phyloP scores from a whole-genome alignment of 345 rosid genomes.

The Lepidium aucheri region DNA sequence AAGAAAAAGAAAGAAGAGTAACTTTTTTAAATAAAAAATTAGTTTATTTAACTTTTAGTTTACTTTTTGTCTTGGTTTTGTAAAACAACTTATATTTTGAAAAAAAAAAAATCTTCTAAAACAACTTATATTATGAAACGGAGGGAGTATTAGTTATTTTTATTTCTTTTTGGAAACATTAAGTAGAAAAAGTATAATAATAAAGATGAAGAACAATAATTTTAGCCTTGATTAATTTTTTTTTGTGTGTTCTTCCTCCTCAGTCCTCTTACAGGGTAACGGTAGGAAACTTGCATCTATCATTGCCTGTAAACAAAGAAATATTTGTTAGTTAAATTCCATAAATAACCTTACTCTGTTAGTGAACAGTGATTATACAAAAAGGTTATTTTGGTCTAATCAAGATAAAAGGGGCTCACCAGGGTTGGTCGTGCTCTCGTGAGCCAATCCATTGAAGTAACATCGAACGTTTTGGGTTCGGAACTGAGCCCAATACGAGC shows the following conservation, averaged over 20 bases:
- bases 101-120: no score
- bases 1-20: no score
- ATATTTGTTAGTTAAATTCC: background rate
- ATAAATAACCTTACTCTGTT: background rate
- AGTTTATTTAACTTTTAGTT: no score
- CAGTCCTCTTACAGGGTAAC: slow-evolving; percentile 19
- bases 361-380: background rate
- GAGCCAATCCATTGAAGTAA: slow-evolving; percentile 69
- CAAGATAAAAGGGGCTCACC: slow-evolving; percentile 34
- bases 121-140: no score
- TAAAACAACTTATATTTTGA: no score
- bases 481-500: slow-evolving; percentile 66
- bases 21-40: no score
- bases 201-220: background rate
- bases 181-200: background rate
- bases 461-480: slow-evolving; percentile 43
- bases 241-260: background rate
- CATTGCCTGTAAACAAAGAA: slow-evolving; percentile 15
- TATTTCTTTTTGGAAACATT: background rate
- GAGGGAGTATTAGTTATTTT: slow-evolving; percentile 9
- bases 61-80: no score
- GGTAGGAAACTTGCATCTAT: slow-evolving; percentile 29
- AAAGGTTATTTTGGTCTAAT: background rate
- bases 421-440: slow-evolving; percentile 47
- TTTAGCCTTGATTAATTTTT: background rate